Base-by-base conservation (phyloP, 805 yeast genomes). In the Cephaloascus fragrans region DNA sequence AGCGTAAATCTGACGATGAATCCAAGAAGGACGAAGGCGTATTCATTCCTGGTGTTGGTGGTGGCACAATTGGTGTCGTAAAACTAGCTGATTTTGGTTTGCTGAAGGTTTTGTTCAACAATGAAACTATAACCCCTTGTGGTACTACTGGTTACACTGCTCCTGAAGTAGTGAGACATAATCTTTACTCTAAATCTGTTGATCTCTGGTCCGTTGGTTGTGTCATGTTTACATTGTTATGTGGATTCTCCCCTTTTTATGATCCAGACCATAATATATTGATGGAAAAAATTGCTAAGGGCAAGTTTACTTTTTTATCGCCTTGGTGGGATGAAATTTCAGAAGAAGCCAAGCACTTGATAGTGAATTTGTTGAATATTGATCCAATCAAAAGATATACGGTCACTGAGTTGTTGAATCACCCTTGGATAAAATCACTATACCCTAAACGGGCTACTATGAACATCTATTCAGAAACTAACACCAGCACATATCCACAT, bases 311-410 rank as follows among this genome's bases (percentile, higher is more conserved):
- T n/a, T 84, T 83, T 53, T 62, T 84, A 39, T 62, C 73, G 42
- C 95, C 95, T 2, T 84, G 95, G 95, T 84, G 93, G 86, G 93
- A 83, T 57, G 94, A 84, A 53, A 80, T 84, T 28, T 70, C 81
- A 37, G 59, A 55, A 32, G 86, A 78, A 29, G 89, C 88, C 19
- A 84, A 83, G 51, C 71, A 72, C 48, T 70, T 84, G 49, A 84
- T 84, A 12, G 59, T 72, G 3, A 77, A 73, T 49, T 66, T 84
- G 56, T 63, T 84, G 45, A 79, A 80, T 19, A 82, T 81, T 14
- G 77, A 84, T 53, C 89, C 93, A 1, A 64, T 65, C 10, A 71
- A 69, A 39, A 67, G 95, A 49, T 82, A 80, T 46, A 74, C 83
- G 2, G 71, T 83, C 34, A 80, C 79, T 36, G 80, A 83, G 44